Evolutionary conservation across 2,329 filamentous ascomycete genomes (phyloP).

Genomic region (Aureobasidium musti): DNA sequence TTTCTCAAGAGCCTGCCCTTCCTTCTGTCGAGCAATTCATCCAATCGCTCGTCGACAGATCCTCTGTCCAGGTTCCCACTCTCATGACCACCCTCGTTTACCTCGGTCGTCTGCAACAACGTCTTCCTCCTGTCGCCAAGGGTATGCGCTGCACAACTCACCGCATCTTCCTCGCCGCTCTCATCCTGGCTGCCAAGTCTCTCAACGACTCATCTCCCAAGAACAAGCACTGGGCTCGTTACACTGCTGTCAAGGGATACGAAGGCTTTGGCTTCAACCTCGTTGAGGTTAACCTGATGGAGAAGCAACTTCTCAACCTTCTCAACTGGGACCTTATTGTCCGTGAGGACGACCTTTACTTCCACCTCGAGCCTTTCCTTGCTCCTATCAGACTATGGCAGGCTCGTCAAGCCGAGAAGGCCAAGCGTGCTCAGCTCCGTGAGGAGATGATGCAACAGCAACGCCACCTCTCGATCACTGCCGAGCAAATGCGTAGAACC

Average conservation of each 20-base stretch:
- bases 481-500: slow-evolving; percentile 42
- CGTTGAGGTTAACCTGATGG: slow-evolving; percentile 98
- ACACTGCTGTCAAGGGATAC: slow-evolving; percentile 73
- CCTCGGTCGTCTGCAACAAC: slow-evolving; percentile 77
- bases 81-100: slow-evolving; percentile 97
- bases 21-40: slow-evolving; percentile 91
- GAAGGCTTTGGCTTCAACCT: slow-evolving; percentile 86
- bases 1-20: slow-evolving; percentile 51
- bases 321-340: slow-evolving; percentile 94
- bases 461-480: slow-evolving; percentile 42
- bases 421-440: slow-evolving; percentile 48
- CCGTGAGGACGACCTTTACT: slow-evolving; percentile 79
- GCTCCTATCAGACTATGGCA: slow-evolving; percentile 72
- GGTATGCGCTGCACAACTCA: slow-evolving; percentile 96
- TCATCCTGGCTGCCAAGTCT: slow-evolving; percentile 91
- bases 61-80: slow-evolving; percentile 95
- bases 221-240: slow-evolving; percentile 99
- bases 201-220: slow-evolving; percentile 98
- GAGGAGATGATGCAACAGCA: slow-evolving; percentile 45
- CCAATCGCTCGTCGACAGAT: slow-evolving; percentile 82
- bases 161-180: slow-evolving; percentile 89
- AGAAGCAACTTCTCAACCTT: slow-evolving; percentile 94
- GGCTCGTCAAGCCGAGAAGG: slow-evolving; percentile 57
- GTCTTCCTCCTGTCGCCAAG: slow-evolving; percentile 90
- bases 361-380: slow-evolving; percentile 84